These are phyloP conservation scores for Trapa bicornis DNA, from an alignment of 345 rosid species.

Conservation along the genomic window DNA sequence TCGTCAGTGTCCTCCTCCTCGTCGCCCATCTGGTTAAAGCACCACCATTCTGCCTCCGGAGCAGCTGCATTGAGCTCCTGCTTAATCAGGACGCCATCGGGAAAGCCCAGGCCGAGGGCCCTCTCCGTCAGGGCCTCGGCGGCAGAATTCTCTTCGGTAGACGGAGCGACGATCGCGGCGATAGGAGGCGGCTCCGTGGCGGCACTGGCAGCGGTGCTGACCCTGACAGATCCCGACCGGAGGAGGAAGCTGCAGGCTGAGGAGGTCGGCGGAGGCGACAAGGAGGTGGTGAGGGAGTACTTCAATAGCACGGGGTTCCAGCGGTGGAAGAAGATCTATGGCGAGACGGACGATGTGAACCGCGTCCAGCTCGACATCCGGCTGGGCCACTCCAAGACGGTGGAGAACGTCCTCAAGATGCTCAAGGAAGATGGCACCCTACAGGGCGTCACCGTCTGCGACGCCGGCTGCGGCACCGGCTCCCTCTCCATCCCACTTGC, in stretches of 20 bases:
- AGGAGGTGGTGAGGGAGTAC: conserved; percentile 87
- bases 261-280: conserved; percentile 86
- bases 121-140: conserved; percentile 30
- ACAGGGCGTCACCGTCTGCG: conserved; percentile 71
- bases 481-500: conserved; percentile 68
- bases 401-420: conserved; percentile 64
- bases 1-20: conserved; percentile 24
- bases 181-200: conserved; percentile 83
- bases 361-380: conserved; percentile 71
- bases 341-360: conserved; percentile 81
- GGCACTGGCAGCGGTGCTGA: conserved; percentile 65
- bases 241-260: conserved; percentile 76
- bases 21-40: neutral
- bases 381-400: conserved; percentile 75
- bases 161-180: conserved; percentile 54
- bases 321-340: conserved; percentile 91
- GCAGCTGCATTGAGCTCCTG: conserved; percentile 20
- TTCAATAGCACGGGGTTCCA: conserved; percentile 81
- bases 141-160: conserved; percentile 34
- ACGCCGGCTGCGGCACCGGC: conserved; percentile 91
- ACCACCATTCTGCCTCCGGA: conserved; percentile 8
- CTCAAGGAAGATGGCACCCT: conserved; percentile 62
- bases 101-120: conserved; percentile 9
- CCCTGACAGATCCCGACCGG: conserved; percentile 66
- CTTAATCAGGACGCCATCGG: neutral